Evolutionary conservation across 2,329 filamentous ascomycete genomes (phyloP), one percentile per base, ranked within the genome.

Genomic region (Knoxdaviesia capensis): DNA sequence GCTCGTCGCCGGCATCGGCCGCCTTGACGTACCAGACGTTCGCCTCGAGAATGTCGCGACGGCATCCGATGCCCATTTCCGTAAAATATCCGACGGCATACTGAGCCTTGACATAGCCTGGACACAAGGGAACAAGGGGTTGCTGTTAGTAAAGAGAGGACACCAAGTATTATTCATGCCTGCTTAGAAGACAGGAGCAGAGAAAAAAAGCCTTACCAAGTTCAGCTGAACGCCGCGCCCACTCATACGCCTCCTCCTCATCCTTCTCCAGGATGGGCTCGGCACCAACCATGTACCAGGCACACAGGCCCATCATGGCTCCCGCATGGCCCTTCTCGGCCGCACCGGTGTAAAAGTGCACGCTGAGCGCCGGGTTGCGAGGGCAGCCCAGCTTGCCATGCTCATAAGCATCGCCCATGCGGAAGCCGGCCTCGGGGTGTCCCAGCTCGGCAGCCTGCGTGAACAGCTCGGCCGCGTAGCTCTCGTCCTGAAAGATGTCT

Each of bases 21-120:
- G 90, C 90, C 59, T 83, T 84, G 50, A 98, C 88, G 56, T 98
- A 98, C 88, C 87, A 96, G 32, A 94, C 83, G 54, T 98, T 98
- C 50, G 90, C 88, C 58, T 94, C 87, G 37, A 98, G 71, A n/a
- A 88, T 77, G 56, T 98, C 90, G 40, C 85, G 77, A 34, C 86
- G 81, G 57, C 86, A 94, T 40, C 90, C 90, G 51, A 98, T 94
- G 47, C 90, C 90, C 83, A 92, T 94, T 58, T 98, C 90, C 5
- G 87, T 94, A 57, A 98, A 98, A 60, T 94, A 96, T 38, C 86
- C 90, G 28, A 94, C 75, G 0, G 90, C 85, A 52, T 96, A 98
- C 56, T 94, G 77, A n/a, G 90, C 90, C 51, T 75, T 76, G 47
- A 71, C 68, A 46, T 66, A 71, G 40, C 74, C 80, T 83, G 48